Base-by-base conservation (phyloP, 495 filamentous ascomycete species). In the Trichocladium antarcticum region DNA sequence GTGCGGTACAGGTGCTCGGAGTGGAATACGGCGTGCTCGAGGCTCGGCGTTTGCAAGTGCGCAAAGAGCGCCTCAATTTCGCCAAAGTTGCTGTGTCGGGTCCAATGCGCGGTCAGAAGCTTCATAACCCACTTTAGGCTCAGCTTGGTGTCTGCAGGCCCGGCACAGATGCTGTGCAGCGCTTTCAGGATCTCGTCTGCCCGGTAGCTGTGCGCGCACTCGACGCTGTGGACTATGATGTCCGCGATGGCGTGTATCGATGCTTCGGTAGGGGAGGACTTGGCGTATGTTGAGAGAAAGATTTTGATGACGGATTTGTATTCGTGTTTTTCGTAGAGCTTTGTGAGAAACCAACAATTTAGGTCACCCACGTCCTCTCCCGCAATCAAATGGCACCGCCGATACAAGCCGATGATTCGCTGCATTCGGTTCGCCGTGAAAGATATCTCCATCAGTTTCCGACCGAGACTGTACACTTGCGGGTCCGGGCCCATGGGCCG, bases 51-150 rank as follows among this genome's bases (percentile, higher is more conserved):
- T 9, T 38, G 21, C 7, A 61, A 32, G 24, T 42, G 21, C 5
- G 65, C 48, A 45, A 70, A 71, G 0, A 68, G 38, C 0, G 35
- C 51, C 45, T 63, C 54, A 6, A 56, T 36, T 29, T 54, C 42
- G 16, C 39, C 19, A 6, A 67, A 59, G 17, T 61, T 47, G 12
- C 57, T 6, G 22, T 60, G 34, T 5, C 49, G 51, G 41, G 20
- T 39, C 66, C 68, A 70, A 36, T 64, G 43, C 21, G 62, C 45
- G 4, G 28, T 46, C 20, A 73, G 16, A 7, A 71, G 47, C 31
- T 45, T 57, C 10, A 64, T 57, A 5, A 65, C 57, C 68, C 68
- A 71, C 17, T 51, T 29, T n/a, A 54, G 50, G 11, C 35, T 45
- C 22, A 70, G 38, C 29, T 42, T 37, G 22, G 42, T 53, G 10